Evolutionary conservation across 345 rosid species (phyloP), one percentile per base, ranked within the genome.

Genomic region (Xanthoceras sorbifolium): DNA sequence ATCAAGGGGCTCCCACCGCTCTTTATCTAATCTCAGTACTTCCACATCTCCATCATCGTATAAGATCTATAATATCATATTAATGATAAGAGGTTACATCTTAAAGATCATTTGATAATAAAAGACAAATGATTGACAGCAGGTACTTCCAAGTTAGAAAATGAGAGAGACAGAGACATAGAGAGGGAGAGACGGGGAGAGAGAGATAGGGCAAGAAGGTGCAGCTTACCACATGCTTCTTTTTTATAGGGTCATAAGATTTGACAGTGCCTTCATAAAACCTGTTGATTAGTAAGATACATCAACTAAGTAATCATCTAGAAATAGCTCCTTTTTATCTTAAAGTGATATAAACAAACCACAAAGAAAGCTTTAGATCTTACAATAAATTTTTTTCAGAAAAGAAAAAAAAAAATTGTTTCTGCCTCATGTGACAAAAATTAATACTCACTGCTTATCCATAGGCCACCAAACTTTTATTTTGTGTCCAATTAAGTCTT

Each of bases 391-490:
- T 50, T 50, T 50, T 50, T 50, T 18, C 6, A 15, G 0, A 22
- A 57, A 7, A 57, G 22, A 22, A 22, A n/a, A 54, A 52, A 54
- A 54, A 20, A 20, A 20, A 6, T 12, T 9, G 3, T 57, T 57
- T 42, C 28, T 3, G 11, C 44, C 65, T 42, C 28, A 4, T 40
- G 60, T 42, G 2, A 61, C 34, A 40, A 28, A 50, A 74, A 34
- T 26, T 8, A 74, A 46, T 26, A 79, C 97, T 92, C 84, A 96
- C 99, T 83, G 69, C 87, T 96, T 96, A 85, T 96, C 99, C 99
- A 96, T 79, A 71, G 99, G 99, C 99, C 98, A 93, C 99, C 99
- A 96, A 54, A 96, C 94, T 78, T 96, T 91, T 86, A 96, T 84
- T 86, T 87, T 86, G 84, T 84, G 83, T 77, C 98, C 99, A 72